Evolutionary conservation across 2,329 filamentous ascomycete species (phyloP).

Genomic region (Colletotrichum lentis): DNA sequence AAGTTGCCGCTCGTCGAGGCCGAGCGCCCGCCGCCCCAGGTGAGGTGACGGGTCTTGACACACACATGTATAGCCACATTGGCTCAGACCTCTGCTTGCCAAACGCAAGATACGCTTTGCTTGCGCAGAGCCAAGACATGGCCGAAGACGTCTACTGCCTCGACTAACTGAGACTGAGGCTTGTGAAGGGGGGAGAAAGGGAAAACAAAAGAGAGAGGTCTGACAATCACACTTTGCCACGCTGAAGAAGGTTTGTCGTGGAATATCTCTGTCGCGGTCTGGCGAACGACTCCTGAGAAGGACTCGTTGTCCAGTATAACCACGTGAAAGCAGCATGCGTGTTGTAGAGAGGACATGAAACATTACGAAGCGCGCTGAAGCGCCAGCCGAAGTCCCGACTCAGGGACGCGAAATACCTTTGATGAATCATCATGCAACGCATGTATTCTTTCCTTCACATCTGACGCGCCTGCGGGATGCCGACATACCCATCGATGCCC

Average conservation of each 20-base stretch:
- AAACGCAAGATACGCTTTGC: constrained; percentile 37
- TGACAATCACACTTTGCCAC: not conserved
- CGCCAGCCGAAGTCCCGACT: not conserved
- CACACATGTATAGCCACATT: constrained; percentile 33
- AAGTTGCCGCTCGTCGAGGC: constrained; percentile 21
- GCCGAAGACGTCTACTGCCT: constrained; percentile 21
- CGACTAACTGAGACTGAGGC: not conserved
- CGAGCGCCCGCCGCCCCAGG: constrained; percentile 14
- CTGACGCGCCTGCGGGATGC: constrained; percentile 11
- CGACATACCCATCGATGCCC: constrained; percentile 17
- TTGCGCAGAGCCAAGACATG: constrained; percentile 35
- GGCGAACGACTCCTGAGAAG: not conserved
- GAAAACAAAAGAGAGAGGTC: not conserved
- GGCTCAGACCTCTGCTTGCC: constrained; percentile 33
- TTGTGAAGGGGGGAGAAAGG: not conserved
- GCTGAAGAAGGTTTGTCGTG: not conserved
- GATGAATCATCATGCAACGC: constrained; percentile 19
- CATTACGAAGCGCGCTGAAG: constrained; percentile 4
- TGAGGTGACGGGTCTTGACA: constrained; percentile 12
- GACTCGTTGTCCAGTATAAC: not conserved
- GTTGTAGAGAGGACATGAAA: not conserved
- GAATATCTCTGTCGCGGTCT: not conserved
- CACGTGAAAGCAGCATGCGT: not conserved
- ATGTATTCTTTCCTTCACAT: not conserved
- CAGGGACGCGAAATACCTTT: not conserved